Evolutionary conservation across 371 early-diverging fungal species (phyloP).

Genomic region (Dichotomocladium elegans): DNA sequence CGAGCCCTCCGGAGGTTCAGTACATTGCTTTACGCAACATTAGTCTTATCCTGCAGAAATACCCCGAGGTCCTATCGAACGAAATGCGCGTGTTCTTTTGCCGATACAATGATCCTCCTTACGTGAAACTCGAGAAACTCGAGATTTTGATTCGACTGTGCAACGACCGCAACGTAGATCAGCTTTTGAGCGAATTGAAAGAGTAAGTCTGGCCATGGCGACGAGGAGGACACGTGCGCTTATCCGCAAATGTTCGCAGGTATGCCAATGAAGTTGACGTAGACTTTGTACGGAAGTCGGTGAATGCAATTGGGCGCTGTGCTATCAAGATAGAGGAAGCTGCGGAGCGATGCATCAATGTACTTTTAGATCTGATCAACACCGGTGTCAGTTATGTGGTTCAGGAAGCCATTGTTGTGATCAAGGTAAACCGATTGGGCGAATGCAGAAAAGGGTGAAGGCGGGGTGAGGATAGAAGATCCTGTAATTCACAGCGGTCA

Average conservation of each 20-base stretch:
- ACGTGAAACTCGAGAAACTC: slow-evolving; percentile 92
- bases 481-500: too few relatives aligned
- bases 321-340: slow-evolving; percentile 86
- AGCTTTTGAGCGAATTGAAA: slow-evolving; percentile 85
- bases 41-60: slow-evolving; percentile 77
- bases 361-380: slow-evolving; percentile 80
- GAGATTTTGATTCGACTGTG: slow-evolving; percentile 85
- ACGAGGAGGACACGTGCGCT: neutral
- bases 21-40: slow-evolving; percentile 93
- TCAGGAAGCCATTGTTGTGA: slow-evolving; percentile 90
- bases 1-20: slow-evolving; percentile 89
- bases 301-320: slow-evolving; percentile 88
- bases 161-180: slow-evolving; percentile 74
- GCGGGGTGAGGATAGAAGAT: too few relatives aligned
- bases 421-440: too few relatives aligned
- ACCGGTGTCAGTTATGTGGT: slow-evolving; percentile 93
- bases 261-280: slow-evolving; percentile 94
- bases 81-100: slow-evolving; percentile 93
- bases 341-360: slow-evolving; percentile 83
- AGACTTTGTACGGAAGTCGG: slow-evolving; percentile 92
- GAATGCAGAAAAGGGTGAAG: too few relatives aligned
- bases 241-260: slow-evolving; percentile 21
- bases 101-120: slow-evolving; percentile 95
- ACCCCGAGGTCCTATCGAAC: slow-evolving; percentile 76
- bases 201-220: slow-evolving; percentile 57